A percentile compares a stretch with the other conserved stretches of the same genome.
phyloP scores from a whole-genome alignment of 306 rosid genomes.

The Alnus rubra region DNA sequence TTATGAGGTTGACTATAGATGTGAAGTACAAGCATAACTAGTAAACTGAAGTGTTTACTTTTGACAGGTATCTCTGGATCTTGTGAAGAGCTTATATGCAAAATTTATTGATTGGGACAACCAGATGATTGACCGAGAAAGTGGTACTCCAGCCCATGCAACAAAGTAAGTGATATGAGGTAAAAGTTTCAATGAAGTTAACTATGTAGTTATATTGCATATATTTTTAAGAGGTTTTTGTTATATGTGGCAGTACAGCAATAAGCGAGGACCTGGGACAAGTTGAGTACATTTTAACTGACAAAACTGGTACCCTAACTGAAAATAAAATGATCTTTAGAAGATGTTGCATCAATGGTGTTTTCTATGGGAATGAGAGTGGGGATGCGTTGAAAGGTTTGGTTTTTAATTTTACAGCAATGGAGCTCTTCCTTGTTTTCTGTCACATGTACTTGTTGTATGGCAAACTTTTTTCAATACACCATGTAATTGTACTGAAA shows the following conservation, averaged over 20 bases:
- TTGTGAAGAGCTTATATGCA: conserved; percentile 94
- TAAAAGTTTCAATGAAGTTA: conserved; percentile 22
- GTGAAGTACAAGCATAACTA: conserved; percentile 18
- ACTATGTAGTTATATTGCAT: conserved; percentile 20
- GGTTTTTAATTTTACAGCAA: conserved; percentile 13
- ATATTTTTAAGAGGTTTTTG: conserved; percentile 44
- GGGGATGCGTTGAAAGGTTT: conserved; percentile 97
- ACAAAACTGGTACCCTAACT: conserved; percentile 96
- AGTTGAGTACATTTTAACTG: conserved; percentile 98
- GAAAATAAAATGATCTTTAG: conserved; percentile 97
- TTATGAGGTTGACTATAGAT: conserved; percentile 17
- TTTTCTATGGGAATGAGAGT: conserved; percentile 83
- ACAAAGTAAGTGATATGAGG: conserved; percentile 68
- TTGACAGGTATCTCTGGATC: conserved; percentile 91
- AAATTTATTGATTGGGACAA: conserved; percentile 98
- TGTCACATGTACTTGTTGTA: conserved; percentile 23
- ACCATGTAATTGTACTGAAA: conserved; percentile 10
- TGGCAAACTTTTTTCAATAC: conserved; percentile 6
- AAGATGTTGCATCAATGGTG: conserved; percentile 85
- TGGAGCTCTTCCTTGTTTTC: conserved; percentile 29
- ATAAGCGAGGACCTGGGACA: conserved; percentile 99
- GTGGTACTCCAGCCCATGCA: conserved; percentile 85
- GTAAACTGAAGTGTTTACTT: conserved; percentile 28
- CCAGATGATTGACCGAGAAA: conserved; percentile 83
- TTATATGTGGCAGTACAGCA: conserved; percentile 94